These are phyloP conservation scores for Phytophthora ohioensis DNA, from an alignment of 352 stramenopile genomes.

Conservation along the genomic window DNA sequence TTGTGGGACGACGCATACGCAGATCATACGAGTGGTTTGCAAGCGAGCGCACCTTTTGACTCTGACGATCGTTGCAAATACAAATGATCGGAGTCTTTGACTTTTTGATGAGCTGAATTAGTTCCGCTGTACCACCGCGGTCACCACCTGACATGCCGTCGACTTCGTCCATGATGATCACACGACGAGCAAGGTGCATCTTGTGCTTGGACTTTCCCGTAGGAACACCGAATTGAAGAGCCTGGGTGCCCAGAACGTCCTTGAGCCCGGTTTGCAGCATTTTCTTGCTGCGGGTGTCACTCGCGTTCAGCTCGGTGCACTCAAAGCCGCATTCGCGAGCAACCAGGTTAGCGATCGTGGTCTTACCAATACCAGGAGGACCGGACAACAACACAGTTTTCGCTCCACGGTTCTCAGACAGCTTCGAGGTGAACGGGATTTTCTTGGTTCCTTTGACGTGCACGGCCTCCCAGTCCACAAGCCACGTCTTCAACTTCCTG, in stretches of 20 bases:
- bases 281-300: conserved; percentile 98
- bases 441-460: conserved; percentile 89
- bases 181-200: conserved; percentile 83
- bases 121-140: conserved; percentile 95
- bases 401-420: conserved; percentile 89
- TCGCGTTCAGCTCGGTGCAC: conserved; percentile 97
- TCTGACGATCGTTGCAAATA: conserved; percentile 99
- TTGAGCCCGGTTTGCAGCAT: conserved; percentile 92
- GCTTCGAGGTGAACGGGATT: conserved; percentile 75
- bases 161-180: conserved; percentile 99
- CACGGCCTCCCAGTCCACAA: conserved; percentile 82
- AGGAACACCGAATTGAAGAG: conserved; percentile 82
- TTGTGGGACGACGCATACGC: conserved; percentile 94
- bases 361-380: conserved; percentile 97
- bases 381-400: conserved; percentile 97
- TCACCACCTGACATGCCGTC: conserved; percentile 99
- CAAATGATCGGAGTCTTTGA: conserved; percentile 99
- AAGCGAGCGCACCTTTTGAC: conserved; percentile 94
- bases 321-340: conserved; percentile 93
- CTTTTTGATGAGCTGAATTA: conserved; percentile 99
- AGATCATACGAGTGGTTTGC: conserved; percentile 99
- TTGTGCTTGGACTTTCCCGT: conserved; percentile 52
- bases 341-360: conserved; percentile 95
- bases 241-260: conserved; percentile 94
- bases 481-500: conserved; percentile 89